phyloP scores from a whole-genome alignment of 257 asterid genomes.

The Mitragyna speciosa region DNA sequence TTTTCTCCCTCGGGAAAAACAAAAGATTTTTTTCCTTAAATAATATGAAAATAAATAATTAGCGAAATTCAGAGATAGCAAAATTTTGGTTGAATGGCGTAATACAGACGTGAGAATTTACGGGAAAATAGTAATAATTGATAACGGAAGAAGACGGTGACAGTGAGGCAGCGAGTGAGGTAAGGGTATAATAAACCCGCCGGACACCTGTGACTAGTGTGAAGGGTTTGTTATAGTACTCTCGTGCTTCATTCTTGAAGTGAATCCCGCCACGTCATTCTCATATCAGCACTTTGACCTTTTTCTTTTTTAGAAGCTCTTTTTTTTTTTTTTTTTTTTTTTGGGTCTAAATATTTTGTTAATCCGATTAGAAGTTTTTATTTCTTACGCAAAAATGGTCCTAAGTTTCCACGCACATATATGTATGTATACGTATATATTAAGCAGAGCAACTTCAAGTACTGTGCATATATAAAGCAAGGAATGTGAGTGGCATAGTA shows the following conservation, averaged over 20 bases:
- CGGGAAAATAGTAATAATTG: background rate
- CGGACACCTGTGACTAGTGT: background rate
- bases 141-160: slow-evolving; percentile 5
- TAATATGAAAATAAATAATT: background rate
- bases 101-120: background rate
- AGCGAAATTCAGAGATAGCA: background rate
- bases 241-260: background rate
- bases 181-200: background rate
- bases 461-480: too few relatives aligned
- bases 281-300: background rate
- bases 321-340: too few relatives aligned
- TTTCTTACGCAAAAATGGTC: too few relatives aligned
- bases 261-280: slow-evolving; percentile 4
- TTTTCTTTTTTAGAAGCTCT: too few relatives aligned
- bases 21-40: background rate
- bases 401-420: too few relatives aligned
- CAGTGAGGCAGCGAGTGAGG: background rate
- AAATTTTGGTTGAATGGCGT: background rate
- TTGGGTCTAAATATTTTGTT: too few relatives aligned
- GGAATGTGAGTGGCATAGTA: too few relatives aligned
- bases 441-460: too few relatives aligned
- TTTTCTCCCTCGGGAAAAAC: background rate
- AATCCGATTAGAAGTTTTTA: too few relatives aligned
- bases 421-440: too few relatives aligned
- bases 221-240: background rate